Conservation (phyloP, 257 asterid genomes). For the Scutellaria baicalensis region DNA sequence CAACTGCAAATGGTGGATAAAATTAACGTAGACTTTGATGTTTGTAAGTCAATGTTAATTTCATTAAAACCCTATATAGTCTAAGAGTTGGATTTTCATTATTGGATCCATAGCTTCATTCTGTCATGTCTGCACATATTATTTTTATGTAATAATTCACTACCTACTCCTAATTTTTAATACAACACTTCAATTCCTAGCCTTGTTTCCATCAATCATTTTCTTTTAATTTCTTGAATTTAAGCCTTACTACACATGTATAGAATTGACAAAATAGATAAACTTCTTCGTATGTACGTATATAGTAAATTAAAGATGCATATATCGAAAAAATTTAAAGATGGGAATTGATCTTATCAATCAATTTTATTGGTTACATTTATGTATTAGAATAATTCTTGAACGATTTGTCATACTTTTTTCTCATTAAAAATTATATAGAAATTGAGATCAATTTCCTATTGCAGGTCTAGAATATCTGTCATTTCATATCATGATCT, state of each 20-base stretch:
- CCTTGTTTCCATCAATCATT: too few relatives aligned
- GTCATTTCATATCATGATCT: too few relatives aligned
- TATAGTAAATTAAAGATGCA: too few relatives aligned
- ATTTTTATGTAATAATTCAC: not conserved
- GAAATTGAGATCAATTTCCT: too few relatives aligned
- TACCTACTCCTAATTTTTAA: not conserved
- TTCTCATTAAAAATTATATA: too few relatives aligned
- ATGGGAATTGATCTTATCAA: too few relatives aligned
- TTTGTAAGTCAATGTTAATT: slow-evolving; percentile 25
- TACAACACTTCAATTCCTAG: not conserved
- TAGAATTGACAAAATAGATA: not conserved
- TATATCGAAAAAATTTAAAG: too few relatives aligned
- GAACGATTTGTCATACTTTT: too few relatives aligned
- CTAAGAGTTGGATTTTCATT: slow-evolving; percentile 11
- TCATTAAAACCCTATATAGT: not conserved
- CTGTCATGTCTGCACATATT: not conserved
- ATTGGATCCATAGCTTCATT: slow-evolving; percentile 6
- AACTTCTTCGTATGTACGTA: too few relatives aligned
- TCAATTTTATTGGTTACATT: too few relatives aligned
- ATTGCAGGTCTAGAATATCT: too few relatives aligned
- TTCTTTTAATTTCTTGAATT: not conserved
- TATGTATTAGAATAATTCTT: too few relatives aligned
- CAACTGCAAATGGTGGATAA: slow-evolving; percentile 8
- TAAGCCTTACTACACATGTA: not conserved
- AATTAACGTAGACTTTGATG: slow-evolving; percentile 19